Evolutionary conservation across 257 asterid genomes (phyloP).

Genomic region (Fraxinus americana): DNA sequence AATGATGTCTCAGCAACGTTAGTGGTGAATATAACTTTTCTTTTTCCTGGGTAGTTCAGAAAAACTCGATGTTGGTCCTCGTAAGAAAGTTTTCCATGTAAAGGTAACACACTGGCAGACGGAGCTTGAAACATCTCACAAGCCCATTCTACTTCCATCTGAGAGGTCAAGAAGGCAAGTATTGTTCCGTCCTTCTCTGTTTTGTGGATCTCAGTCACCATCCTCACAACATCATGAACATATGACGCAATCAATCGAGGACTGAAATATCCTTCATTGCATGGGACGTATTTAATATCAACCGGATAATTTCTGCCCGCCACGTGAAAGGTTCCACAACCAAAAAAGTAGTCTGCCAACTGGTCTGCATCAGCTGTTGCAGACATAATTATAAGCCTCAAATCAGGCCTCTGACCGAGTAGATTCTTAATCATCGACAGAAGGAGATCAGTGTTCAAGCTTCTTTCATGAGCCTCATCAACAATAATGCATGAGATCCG

Average conservation of each 20-base stretch:
- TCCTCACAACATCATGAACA: constrained; percentile 63
- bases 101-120: constrained; percentile 62
- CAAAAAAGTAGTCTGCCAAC: constrained; percentile 70
- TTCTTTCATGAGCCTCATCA: constrained; percentile 99
- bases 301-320: constrained; percentile 85
- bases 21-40: constrained; percentile 82
- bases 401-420: constrained; percentile 60
- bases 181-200: constrained; percentile 74
- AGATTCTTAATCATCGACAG: constrained; percentile 73
- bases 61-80: constrained; percentile 80
- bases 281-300: constrained; percentile 64
- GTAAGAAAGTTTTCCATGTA: constrained; percentile 83
- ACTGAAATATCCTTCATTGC: constrained; percentile 43
- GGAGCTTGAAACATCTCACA: constrained; percentile 69
- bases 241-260: constrained; percentile 56
- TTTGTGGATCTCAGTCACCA: constrained; percentile 55
- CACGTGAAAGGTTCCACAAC: constrained; percentile 67
- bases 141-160: constrained; percentile 95
- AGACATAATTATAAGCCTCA: constrained; percentile 92
- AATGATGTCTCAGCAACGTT: constrained; percentile 96
- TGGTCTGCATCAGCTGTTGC: constrained; percentile 91
- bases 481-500: constrained; percentile 76
- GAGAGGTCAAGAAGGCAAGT: constrained; percentile 97
- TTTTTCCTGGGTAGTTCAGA: constrained; percentile 60
- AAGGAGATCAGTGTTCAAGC: constrained; percentile 92